Evolutionary conservation across 257 asterid species (phyloP).

Genomic region (Plectranthus barbatus): DNA sequence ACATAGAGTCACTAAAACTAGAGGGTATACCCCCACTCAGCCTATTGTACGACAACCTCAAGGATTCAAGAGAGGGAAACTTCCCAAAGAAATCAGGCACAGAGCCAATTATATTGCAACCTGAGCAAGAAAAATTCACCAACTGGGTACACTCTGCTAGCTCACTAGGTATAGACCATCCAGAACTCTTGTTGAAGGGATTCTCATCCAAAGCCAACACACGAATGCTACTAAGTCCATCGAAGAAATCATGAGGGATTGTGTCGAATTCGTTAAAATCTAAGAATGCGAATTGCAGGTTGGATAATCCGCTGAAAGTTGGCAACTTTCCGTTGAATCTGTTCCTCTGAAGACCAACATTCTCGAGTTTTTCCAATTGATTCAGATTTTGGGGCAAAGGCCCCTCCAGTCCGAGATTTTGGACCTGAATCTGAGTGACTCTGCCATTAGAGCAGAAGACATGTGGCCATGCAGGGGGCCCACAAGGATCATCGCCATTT

Average conservation of each 20-base stretch:
- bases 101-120: constrained; percentile 56
- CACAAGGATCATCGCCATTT: constrained; percentile 64
- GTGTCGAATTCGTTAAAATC: constrained; percentile 54
- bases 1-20: constrained; percentile 42
- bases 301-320: constrained; percentile 58
- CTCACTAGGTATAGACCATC: constrained; percentile 59
- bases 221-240: constrained; percentile 41
- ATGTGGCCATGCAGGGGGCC: constrained; percentile 77
- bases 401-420: constrained; percentile 57
- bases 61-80: constrained; percentile 40
- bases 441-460: constrained; percentile 56
- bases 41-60: constrained; percentile 47
- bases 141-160: constrained; percentile 50
- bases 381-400: constrained; percentile 61
- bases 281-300: constrained; percentile 51
- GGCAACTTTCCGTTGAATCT: constrained; percentile 53
- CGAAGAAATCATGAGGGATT: constrained; percentile 62
- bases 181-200: constrained; percentile 52
- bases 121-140: constrained; percentile 61
- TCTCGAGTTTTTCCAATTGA: constrained; percentile 41
- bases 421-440: constrained; percentile 83
- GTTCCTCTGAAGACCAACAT: constrained; percentile 72
- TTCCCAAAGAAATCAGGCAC: constrained; percentile 66
- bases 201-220: constrained; percentile 68
- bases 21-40: constrained; percentile 46